phyloP scores from a whole-genome alignment of 2,329 filamentous ascomycete species.

The Plenodomus biglobosus region DNA sequence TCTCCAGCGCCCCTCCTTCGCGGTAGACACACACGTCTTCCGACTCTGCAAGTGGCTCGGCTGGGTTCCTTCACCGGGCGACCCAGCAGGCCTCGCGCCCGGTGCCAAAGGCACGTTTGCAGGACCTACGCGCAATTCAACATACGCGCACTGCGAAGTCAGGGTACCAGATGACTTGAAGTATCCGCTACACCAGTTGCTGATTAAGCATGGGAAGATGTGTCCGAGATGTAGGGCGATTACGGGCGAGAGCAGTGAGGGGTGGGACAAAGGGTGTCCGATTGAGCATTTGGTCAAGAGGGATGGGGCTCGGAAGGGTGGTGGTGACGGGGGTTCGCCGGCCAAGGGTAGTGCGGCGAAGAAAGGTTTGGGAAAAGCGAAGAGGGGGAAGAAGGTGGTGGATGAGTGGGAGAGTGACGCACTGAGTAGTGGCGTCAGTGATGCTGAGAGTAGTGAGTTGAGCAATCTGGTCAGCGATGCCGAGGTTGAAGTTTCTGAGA shows the following conservation, averaged over 20 bases:
- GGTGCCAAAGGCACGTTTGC: constrained; percentile 46
- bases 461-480: constrained; percentile 35
- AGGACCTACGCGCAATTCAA: constrained; percentile 53
- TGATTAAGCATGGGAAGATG: constrained; percentile 64
- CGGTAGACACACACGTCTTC: constrained; percentile 68
- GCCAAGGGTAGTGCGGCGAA: constrained; percentile 21
- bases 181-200: constrained; percentile 63
- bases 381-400: constrained; percentile 12
- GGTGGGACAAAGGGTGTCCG: constrained; percentile 65
- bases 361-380: constrained; percentile 17
- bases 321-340: constrained; percentile 27
- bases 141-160: constrained; percentile 63
- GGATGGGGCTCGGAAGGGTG: constrained; percentile 56
- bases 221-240: constrained; percentile 63
- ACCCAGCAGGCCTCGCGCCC: constrained; percentile 34
- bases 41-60: constrained; percentile 63
- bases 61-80: constrained; percentile 57
- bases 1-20: constrained; percentile 63
- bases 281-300: constrained; percentile 65
- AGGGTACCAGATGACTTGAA: constrained; percentile 63
- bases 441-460: constrained; percentile 13
- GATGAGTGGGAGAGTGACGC: constrained; percentile 31
- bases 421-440: constrained; percentile 21
- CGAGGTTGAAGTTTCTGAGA: constrained; percentile 19
- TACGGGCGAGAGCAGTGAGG: constrained; percentile 61